phyloP scores from a whole-genome alignment of 306 rosid species.

The Pterocarpus santalinus region DNA sequence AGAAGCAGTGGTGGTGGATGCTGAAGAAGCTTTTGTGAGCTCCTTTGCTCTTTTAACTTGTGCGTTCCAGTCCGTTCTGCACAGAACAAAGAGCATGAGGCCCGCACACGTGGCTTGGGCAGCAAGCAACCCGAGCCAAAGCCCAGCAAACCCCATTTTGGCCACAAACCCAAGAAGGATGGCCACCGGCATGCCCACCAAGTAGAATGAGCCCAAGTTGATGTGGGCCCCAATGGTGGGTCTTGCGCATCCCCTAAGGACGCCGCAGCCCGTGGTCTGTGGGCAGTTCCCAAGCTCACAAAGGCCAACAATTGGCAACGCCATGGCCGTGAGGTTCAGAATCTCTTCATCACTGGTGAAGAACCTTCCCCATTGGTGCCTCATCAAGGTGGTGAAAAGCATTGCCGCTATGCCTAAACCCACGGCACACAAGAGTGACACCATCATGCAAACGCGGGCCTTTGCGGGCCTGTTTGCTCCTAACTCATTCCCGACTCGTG shows the following conservation, averaged over 20 bases:
- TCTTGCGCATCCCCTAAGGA: conserved; percentile 85
- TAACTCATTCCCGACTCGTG: conserved; percentile 78
- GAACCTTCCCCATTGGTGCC: conserved; percentile 84
- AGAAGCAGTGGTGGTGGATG: not conserved
- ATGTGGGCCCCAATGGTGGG: conserved; percentile 89
- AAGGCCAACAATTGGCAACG: conserved; percentile 81
- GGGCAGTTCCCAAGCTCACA: conserved; percentile 99
- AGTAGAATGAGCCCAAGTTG: conserved; percentile 86
- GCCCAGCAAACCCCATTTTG: conserved; percentile 81
- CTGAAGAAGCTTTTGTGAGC: conserved; percentile 55
- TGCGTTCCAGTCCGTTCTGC: conserved; percentile 78
- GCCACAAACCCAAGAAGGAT: conserved; percentile 68
- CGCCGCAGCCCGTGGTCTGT: conserved; percentile 92
- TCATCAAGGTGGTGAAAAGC: conserved; percentile 71
- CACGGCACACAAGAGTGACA: conserved; percentile 64
- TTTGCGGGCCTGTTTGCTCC: conserved; percentile 83
- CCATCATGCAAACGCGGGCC: conserved; percentile 83
- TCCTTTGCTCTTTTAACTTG: conserved; percentile 67
- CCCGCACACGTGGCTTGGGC: conserved; percentile 87
- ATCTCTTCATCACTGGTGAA: conserved; percentile 77
- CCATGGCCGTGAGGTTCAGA: conserved; percentile 74
- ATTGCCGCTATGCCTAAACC: conserved; percentile 75
- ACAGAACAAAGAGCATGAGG: conserved; percentile 81
- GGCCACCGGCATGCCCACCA: conserved; percentile 93
- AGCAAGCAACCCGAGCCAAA: conserved; percentile 96